Conservation (phyloP, 257 asterid species). For the Fraxinus excelsior region DNA sequence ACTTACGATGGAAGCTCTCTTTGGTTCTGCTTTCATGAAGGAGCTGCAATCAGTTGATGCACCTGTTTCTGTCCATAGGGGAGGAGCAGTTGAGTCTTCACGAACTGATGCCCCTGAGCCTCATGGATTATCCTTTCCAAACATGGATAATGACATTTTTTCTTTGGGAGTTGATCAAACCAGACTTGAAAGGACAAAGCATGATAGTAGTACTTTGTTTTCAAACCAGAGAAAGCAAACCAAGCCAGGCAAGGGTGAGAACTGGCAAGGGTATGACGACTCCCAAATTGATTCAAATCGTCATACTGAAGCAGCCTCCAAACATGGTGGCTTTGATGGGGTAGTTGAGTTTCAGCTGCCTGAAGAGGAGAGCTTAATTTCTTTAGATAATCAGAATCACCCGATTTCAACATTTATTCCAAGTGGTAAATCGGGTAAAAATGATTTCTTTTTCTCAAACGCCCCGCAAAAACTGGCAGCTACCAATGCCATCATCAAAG, state of each 20-base stretch:
- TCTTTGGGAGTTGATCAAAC: conserved; percentile 36
- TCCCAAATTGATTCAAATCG: conserved; percentile 35
- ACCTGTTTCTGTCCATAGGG: conserved; percentile 70
- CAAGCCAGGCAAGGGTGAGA: conserved; percentile 33
- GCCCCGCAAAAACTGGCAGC: conserved; percentile 56
- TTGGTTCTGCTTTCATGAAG: conserved; percentile 86
- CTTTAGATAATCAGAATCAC: conserved; percentile 45
- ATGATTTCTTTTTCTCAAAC: conserved; percentile 35
- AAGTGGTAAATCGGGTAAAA: conserved; percentile 38
- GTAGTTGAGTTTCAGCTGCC: conserved; percentile 54
- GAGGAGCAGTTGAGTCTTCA: conserved; percentile 52
- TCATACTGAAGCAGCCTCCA: conserved; percentile 36
- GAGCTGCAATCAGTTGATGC: conserved; percentile 82
- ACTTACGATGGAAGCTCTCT: conserved; percentile 79
- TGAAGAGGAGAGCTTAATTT: conserved; percentile 61
- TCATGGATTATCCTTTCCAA: conserved; percentile 42
- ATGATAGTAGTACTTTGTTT: too few species aligned
- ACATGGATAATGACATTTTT: conserved; percentile 36
- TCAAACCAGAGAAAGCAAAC: conserved; percentile 36
- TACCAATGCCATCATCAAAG: conserved; percentile 44
- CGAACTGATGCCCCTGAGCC: conserved; percentile 39
- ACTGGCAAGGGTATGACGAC: conserved; percentile 57
- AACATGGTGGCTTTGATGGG: conserved; percentile 45
- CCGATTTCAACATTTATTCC: conserved; percentile 38
- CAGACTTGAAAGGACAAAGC: conserved; percentile 34